phyloP scores from a whole-genome alignment of 2,329 filamentous ascomycete genomes.

The Alternaria sp. region DNA sequence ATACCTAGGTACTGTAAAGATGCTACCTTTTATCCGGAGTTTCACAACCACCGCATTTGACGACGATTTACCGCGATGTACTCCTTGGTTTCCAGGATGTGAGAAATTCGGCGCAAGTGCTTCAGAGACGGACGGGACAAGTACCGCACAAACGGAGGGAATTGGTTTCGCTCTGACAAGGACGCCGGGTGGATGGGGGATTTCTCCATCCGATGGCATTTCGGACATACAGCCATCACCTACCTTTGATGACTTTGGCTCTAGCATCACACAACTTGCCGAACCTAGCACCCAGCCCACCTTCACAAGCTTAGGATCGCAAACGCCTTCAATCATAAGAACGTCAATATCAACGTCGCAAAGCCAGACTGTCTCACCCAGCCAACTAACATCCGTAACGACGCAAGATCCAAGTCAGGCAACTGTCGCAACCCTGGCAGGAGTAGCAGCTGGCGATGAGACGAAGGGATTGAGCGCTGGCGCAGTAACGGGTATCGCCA shows the following conservation, averaged over 20 bases:
- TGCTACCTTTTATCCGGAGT: not conserved
- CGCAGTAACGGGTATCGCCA: conserved; percentile 30
- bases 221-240: no score
- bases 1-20: not conserved
- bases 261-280: not conserved
- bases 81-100: not conserved
- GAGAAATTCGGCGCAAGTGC: not conserved
- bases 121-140: not conserved
- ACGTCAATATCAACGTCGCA: not conserved
- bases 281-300: not conserved
- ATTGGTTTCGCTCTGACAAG: not conserved
- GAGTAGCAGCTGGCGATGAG: not conserved
- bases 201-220: not conserved
- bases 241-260: no score
- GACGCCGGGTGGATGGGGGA: not conserved
- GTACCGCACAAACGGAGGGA: not conserved
- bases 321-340: not conserved
- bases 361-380: not conserved
- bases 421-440: not conserved
- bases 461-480: conserved; percentile 15
- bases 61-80: not conserved
- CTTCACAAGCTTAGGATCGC: not conserved
- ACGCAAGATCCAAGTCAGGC: not conserved
- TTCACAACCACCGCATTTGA: not conserved
- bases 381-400: not conserved